phyloP scores from a whole-genome alignment of 495 filamentous ascomycete species.

The Staphylotrichum longicolle region DNA sequence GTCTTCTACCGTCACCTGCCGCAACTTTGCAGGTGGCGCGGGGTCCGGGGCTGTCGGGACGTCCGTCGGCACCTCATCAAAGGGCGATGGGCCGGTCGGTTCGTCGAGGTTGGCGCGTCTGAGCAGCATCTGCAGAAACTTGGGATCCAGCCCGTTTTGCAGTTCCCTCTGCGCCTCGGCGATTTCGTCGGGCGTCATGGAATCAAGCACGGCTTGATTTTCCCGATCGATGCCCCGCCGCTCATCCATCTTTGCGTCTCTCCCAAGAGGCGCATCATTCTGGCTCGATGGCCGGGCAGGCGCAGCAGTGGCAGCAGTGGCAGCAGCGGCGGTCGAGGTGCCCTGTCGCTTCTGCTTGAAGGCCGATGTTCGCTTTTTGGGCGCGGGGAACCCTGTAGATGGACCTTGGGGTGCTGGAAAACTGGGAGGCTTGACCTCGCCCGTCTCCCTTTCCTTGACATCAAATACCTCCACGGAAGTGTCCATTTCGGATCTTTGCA shows the following conservation, averaged over 20 bases:
- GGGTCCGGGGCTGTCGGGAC: not conserved
- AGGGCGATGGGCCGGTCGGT: slow-evolving; percentile 32
- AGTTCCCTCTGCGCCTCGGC: slow-evolving; percentile 72
- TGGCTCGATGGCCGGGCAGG: not conserved
- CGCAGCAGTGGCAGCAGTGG: not conserved
- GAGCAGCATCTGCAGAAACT: slow-evolving; percentile 71
- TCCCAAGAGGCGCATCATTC: not conserved
- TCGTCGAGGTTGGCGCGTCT: slow-evolving; percentile 78
- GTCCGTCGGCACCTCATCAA: slow-evolving; percentile 30
- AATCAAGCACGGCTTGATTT: slow-evolving; percentile 68
- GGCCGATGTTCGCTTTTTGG: slow-evolving; percentile 73
- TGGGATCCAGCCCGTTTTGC: slow-evolving; percentile 63
- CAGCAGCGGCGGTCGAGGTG: not conserved
- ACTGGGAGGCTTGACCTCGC: slow-evolving; percentile 56
- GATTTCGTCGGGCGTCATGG: slow-evolving; percentile 82
- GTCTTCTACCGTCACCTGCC: slow-evolving; percentile 24
- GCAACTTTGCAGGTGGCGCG: slow-evolving; percentile 22
- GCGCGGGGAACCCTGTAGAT: slow-evolving; percentile 79
- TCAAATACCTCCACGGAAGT: slow-evolving; percentile 61
- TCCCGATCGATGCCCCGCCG: slow-evolving; percentile 72
- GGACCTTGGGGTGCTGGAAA: slow-evolving; percentile 58
- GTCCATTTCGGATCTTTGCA: slow-evolving; percentile 36
- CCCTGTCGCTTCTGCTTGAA: slow-evolving; percentile 69
- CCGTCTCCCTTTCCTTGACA: slow-evolving; percentile 68
- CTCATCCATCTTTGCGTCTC: slow-evolving; percentile 45